Evolutionary conservation across 371 early-diverging fungal species (phyloP), one percentile per base, ranked within the genome.

Genomic region (Actinomortierella wolfii): DNA sequence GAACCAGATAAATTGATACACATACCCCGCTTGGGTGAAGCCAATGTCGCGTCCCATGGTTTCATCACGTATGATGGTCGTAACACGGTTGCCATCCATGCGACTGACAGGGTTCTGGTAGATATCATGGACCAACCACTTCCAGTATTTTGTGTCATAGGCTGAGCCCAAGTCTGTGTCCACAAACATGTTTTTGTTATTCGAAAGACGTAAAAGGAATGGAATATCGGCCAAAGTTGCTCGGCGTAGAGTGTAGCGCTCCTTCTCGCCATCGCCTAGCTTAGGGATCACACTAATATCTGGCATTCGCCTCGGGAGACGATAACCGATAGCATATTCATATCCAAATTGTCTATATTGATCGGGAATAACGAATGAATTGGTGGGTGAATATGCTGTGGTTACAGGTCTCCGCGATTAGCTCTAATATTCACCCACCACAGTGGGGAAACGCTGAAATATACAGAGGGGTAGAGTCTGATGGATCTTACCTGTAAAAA

Each of bases 301-400:
- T 61, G 29, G 50, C n/a, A 51, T 8, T 21, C 52, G 40, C 61
- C 66, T 29, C 61, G 41, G 18, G 8, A 47, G 46, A 17, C 21
- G 3, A 71, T 17, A 2, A 56, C 51, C 21, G 3, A 71, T 17
- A 2, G 59, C 51, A 20, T 65, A 71, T 23, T 66, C 73, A 25
- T 71, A 71, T 15, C 73, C 73, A 28, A 71, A 71, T 55, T 61
- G 66, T n/a, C 73, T 65, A 13, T 23, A n/a, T n/a, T n/a, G n/a
- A n/a, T n/a, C n/a, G n/a, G n/a, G n/a, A n/a, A n/a, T n/a, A n/a
- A n/a, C n/a, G n/a, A n/a, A n/a, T n/a, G n/a, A n/a, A n/a, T n/a
- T n/a, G n/a, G n/a, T n/a, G n/a, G n/a, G n/a, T n/a, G n/a, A n/a
- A n/a, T n/a, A n/a, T n/a, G n/a, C n/a, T n/a, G n/a, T n/a, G n/a